These are phyloP conservation scores for Brachypodium distachyon DNA, from an alignment of 202 grass and related monocot species.

Conservation along the genomic window DNA sequence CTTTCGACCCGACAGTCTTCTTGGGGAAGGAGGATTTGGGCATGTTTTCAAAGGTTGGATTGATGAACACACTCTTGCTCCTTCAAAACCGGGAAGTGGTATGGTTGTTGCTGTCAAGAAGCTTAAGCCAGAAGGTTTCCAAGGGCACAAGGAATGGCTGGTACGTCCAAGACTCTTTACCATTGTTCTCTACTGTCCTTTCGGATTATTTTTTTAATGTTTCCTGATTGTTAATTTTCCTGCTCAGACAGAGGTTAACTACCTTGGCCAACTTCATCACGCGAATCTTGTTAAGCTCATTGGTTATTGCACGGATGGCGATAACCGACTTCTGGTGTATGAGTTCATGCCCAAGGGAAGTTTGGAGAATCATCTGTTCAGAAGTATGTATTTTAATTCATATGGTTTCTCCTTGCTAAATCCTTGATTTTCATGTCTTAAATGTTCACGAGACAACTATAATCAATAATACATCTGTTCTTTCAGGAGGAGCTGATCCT, in stretches of 20 bases:
- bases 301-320: constrained; percentile 79
- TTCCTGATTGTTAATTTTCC: constrained; percentile 18
- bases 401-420: not conserved
- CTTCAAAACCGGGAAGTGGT: constrained; percentile 62
- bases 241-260: constrained; percentile 88
- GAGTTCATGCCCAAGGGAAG: constrained; percentile 93
- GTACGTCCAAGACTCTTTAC: constrained; percentile 29
- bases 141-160: constrained; percentile 99
- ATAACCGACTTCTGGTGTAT: constrained; percentile 85
- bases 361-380: constrained; percentile 98
- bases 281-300: constrained; percentile 89
- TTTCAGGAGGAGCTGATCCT: constrained; percentile 74
- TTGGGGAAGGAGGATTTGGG: constrained; percentile 96
- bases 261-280: constrained; percentile 90
- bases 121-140: constrained; percentile 90
- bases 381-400: constrained; percentile 50
- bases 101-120: constrained; percentile 92
- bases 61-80: constrained; percentile 63
- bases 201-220: not conserved
- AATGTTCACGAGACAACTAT: not conserved
- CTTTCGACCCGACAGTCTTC: constrained; percentile 61
- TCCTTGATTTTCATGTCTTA: not conserved
- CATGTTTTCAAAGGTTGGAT: constrained; percentile 95
- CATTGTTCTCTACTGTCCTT: not conserved
- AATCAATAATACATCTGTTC: constrained; percentile 2